Base-by-base conservation (phyloP, 2,329 filamentous ascomycete genomes). In the Plectosphaerella sp. region DNA sequence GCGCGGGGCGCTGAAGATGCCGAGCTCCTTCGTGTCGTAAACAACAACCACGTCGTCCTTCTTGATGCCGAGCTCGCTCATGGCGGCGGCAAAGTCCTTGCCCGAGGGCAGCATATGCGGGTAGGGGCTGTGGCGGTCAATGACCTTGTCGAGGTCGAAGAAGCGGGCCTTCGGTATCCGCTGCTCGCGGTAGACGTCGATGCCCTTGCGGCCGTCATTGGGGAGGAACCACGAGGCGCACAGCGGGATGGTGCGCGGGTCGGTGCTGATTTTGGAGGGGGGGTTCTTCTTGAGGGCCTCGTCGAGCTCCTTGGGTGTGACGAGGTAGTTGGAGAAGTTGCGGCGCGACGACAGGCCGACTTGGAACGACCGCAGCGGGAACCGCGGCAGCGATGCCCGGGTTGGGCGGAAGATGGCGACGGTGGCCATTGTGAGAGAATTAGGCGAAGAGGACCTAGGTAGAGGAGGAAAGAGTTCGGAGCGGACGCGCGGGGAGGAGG, bases 151-250 rank as follows among this genome's bases (percentile, higher is more conserved):
- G 50, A 99, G 80, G 69, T 99, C 92, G 69, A 99, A 99, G 81
- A 97, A 99, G 33, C 91, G 88, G 1, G 94, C 88, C 63, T 87
- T 86, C 20, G 92, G 93, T 57, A 99, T 94, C 62, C 91, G 89
- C 65, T 86, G 83, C 66, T 90, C 82, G 59, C 85, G 82, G 76
- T 93, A 99, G 43, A 87, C 84, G 58, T 94, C 79, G 60, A 88
- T 83, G 50, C 94, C 94, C 48, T 83, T 89, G 56, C 91, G 86
- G 50, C 83, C 83, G 60, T 96, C 93, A 69, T 96, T 97, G 57
- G 94, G 94, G 57, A 99, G 82, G 66, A 97, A 99, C 94, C 94
- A 99, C 22, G 91, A 82, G 46, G 92, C 94, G 71, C 92, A 97
- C 42, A 99, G 79, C 3, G 94, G 89, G 50, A 99, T 85, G 43